A percentile compares a stretch with the other conserved stretches of the same genome.
Evolutionary conservation across 1,284 basidiomycete genomes (phyloP).

Genomic region (Ceratorhiza oryzae-sativae): DNA sequence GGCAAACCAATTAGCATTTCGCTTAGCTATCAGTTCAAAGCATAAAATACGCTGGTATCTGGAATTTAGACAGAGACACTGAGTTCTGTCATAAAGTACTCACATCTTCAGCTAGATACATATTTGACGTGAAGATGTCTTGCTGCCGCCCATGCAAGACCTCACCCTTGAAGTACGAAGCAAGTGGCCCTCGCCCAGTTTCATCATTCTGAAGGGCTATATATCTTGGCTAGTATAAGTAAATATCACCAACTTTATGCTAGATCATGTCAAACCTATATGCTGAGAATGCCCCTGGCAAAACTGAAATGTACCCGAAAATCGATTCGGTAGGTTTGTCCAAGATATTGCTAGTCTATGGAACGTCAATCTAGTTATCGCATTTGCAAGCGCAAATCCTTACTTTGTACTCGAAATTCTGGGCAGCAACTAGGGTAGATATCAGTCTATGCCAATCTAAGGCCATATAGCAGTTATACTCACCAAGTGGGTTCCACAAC

Average conservation of each 20-base stretch:
- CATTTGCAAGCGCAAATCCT: background rate
- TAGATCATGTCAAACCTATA: slow-evolving; percentile 60
- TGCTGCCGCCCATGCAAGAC: slow-evolving; percentile 88
- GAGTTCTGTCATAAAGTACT: slow-evolving; percentile 45
- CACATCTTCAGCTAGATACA: slow-evolving; percentile 89
- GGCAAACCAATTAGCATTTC: slow-evolving; percentile 78
- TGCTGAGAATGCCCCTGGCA: slow-evolving; percentile 94
- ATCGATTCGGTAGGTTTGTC: slow-evolving; percentile 91
- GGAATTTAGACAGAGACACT: slow-evolving; percentile 18
- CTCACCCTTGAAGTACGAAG: slow-evolving; percentile 98
- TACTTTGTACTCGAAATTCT: slow-evolving; percentile 91
- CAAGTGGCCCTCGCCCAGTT: slow-evolving; percentile 84
- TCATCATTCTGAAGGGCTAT: slow-evolving; percentile 91
- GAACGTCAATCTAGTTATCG: slow-evolving; percentile 38
- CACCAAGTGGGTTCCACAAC: slow-evolving; percentile 85
- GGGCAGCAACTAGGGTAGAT: slow-evolving; percentile 77
- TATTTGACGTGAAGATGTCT: slow-evolving; percentile 93
- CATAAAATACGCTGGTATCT: slow-evolving; percentile 86
- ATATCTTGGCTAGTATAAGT: slow-evolving; percentile 59
- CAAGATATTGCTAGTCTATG: slow-evolving; percentile 80
- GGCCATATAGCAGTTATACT: slow-evolving; percentile 42
- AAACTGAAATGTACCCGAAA: slow-evolving; percentile 89
- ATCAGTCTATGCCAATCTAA: background rate
- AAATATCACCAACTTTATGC: background rate
- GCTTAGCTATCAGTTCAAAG: slow-evolving; percentile 95